Percentiles rank a stretch among this genome's conserved stretches.
These are phyloP conservation scores for Lentinula detonsa DNA, from an alignment of 768 basidiomycete genomes.

Conservation along the genomic window DNA sequence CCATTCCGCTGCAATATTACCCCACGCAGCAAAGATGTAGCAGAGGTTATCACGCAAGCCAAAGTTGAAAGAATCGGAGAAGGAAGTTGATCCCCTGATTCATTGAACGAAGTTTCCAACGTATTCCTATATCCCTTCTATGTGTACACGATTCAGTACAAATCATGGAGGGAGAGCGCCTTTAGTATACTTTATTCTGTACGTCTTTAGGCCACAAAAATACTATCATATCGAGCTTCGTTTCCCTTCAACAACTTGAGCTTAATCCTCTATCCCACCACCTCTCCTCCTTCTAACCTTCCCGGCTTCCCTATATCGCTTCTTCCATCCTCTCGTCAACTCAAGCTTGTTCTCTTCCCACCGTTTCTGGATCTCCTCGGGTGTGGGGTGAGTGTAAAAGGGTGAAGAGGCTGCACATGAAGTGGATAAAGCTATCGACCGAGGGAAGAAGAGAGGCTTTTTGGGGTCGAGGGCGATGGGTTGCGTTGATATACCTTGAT, in stretches of 20 bases:
- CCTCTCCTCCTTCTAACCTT: constrained; percentile 54
- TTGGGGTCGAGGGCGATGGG: constrained; percentile 42
- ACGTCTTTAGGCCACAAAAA: no score
- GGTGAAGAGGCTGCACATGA: background rate
- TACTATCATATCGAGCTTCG: no score
- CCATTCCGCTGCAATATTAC: background rate
- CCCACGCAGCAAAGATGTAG: background rate
- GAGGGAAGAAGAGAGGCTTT: constrained; percentile 61
- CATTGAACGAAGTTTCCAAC: no score
- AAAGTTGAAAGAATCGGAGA: background rate
- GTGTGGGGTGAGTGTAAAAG: constrained; percentile 27
- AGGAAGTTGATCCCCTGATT: background rate
- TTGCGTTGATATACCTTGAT: constrained; percentile 20
- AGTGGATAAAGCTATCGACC: constrained; percentile 14
- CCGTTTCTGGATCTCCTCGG: constrained; percentile 53
- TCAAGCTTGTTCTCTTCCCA: constrained; percentile 71
- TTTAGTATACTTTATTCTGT: no score
- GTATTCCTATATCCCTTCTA: no score
- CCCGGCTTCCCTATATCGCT: constrained; percentile 66
- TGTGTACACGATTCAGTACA: no score
- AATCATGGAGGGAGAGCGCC: no score
- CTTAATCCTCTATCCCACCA: constrained; percentile 28
- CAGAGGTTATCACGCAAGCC: background rate
- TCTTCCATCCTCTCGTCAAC: constrained; percentile 75
- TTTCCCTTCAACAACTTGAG: constrained; percentile 12